These are phyloP conservation scores for Elongisporangium anandrum DNA, from an alignment of 352 stramenopile species.

Conservation along the genomic window DNA sequence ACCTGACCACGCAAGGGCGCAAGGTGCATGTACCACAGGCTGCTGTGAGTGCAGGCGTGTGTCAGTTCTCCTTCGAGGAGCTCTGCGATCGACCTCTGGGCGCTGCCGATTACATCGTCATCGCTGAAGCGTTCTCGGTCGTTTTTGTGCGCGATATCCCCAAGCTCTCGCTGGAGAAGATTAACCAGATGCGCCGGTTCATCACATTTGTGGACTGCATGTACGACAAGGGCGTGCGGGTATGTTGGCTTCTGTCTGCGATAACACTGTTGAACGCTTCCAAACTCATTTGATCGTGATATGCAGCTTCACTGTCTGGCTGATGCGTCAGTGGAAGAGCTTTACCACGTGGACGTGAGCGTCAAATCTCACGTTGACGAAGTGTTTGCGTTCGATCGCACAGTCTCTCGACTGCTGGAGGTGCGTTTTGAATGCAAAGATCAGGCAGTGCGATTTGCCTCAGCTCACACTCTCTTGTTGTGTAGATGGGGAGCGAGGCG, in stretches of 20 bases:
- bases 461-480: slow-evolving; percentile 1
- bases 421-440: slow-evolving; percentile 10
- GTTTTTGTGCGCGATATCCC: slow-evolving; percentile 94
- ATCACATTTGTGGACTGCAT: slow-evolving; percentile 98
- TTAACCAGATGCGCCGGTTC: slow-evolving; percentile 93
- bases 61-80: slow-evolving; percentile 94
- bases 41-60: slow-evolving; percentile 43
- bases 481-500: slow-evolving; percentile 66
- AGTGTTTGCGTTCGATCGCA: slow-evolving; percentile 82
- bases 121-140: slow-evolving; percentile 81
- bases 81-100: slow-evolving; percentile 93
- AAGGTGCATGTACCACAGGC: slow-evolving; percentile 59
- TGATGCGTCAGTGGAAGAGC: slow-evolving; percentile 40
- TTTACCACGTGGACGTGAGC: slow-evolving; percentile 56
- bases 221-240: slow-evolving; percentile 89
- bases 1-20: slow-evolving; percentile 63
- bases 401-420: slow-evolving; percentile 85
- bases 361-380: slow-evolving; percentile 74
- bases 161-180: slow-evolving; percentile 74
- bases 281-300: background rate
- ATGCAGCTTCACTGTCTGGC: slow-evolving; percentile 72
- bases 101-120: slow-evolving; percentile 92
- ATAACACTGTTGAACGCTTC: background rate
- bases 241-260: slow-evolving; percentile 22
- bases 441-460: background rate